These are phyloP conservation scores for Petunia hybrid DNA, from an alignment of 305 asterid species.

Conservation along the genomic window DNA sequence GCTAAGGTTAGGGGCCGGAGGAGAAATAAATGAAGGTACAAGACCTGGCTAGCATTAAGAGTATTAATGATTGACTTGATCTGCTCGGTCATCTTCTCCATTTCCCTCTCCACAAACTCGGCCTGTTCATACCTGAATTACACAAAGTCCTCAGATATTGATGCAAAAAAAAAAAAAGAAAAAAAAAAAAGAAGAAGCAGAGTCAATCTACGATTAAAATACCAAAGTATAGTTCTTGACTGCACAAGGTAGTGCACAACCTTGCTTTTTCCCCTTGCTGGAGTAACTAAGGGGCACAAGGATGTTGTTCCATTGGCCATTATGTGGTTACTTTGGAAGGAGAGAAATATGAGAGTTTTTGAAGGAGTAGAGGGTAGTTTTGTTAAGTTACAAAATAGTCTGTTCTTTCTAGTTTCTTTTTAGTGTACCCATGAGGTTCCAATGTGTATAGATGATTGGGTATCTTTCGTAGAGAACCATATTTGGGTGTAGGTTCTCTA, in stretches of 20 bases:
- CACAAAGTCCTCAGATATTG: slow-evolving; percentile 23
- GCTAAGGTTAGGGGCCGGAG: slow-evolving; percentile 12
- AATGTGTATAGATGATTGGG: too few relatives aligned
- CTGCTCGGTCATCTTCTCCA: slow-evolving; percentile 89
- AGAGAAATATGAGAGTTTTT: too few relatives aligned
- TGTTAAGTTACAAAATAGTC: too few relatives aligned
- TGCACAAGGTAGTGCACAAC: background rate
- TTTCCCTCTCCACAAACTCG: slow-evolving; percentile 78
- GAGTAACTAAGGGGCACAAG: background rate
- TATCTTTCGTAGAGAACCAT: too few relatives aligned
- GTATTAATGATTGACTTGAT: slow-evolving; percentile 79
- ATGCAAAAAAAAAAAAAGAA: background rate
- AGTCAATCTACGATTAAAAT: background rate
- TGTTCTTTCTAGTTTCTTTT: too few relatives aligned
- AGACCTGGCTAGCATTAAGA: slow-evolving; percentile 79
- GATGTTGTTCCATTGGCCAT: too few relatives aligned
- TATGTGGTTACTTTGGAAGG: too few relatives aligned
- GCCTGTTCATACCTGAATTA: slow-evolving; percentile 87
- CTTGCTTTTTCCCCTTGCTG: slow-evolving; percentile 2
- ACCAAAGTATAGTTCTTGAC: slow-evolving; percentile 1
- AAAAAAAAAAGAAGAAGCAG: background rate
- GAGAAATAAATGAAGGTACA: slow-evolving; percentile 12
- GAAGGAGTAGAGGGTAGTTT: too few relatives aligned
- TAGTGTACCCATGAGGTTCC: too few relatives aligned
- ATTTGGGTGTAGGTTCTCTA: too few relatives aligned